These are phyloP conservation scores for Phytophthora tentaculata DNA, from an alignment of 352 stramenopile species.

Conservation along the genomic window DNA sequence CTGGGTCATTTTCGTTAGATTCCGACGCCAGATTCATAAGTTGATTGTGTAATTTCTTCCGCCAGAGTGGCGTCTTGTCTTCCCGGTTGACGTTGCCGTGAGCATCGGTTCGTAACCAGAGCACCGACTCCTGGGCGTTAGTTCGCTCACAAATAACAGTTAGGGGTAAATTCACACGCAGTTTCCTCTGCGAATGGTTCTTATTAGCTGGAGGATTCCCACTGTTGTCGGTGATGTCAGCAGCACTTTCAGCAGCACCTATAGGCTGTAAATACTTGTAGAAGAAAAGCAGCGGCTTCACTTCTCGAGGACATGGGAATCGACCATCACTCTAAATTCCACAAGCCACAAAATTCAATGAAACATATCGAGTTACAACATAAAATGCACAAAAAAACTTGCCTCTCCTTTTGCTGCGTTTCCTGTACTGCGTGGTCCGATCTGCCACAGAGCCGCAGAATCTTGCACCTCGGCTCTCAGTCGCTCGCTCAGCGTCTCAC, in stretches of 20 bases:
- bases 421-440: constrained; percentile 1
- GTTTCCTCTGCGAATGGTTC: constrained; percentile 31
- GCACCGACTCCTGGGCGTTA: constrained; percentile 56
- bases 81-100: constrained; percentile 53
- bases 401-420: constrained; percentile 4
- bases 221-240: constrained; percentile 4
- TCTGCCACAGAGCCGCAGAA: constrained; percentile 32
- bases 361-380: no score
- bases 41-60: constrained; percentile 62
- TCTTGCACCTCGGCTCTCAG: constrained; percentile 54
- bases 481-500: constrained; percentile 57
- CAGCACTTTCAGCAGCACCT: constrained; percentile 2
- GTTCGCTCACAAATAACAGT: constrained; percentile 70
- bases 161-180: constrained; percentile 64
- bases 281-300: constrained; percentile 72
- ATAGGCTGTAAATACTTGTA: constrained; percentile 87
- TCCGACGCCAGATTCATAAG: constrained; percentile 25
- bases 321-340: background rate
- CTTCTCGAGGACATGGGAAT: constrained; percentile 37
- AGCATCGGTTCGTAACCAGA: constrained; percentile 64
- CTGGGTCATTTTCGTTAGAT: constrained; percentile 31
- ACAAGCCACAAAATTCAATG: background rate
- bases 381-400: background rate
- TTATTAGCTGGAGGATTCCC: background rate
- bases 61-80: constrained; percentile 57